These are phyloP conservation scores for Penicillium coprophilum DNA, from an alignment of 495 filamentous ascomycete species.

Conservation along the genomic window DNA sequence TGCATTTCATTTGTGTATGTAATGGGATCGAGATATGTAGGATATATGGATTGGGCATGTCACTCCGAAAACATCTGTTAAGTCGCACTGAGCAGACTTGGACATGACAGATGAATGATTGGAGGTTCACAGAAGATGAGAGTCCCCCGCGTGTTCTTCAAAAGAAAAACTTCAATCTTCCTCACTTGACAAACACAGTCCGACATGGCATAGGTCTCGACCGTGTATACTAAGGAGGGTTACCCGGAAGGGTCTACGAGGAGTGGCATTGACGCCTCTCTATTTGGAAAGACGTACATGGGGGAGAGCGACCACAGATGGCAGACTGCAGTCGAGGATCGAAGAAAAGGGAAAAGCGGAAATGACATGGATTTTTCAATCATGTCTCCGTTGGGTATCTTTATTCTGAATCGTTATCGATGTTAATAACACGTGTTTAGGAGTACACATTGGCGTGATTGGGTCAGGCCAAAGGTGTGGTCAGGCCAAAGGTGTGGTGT, in stretches of 20 bases:
- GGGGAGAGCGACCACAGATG: not conserved
- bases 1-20: slow-evolving; percentile 8
- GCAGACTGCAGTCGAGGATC: not conserved
- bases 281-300: not conserved
- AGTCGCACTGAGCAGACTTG: slow-evolving; percentile 14
- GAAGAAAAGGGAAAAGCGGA: not conserved
- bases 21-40: not conserved
- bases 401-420: slow-evolving; percentile 10
- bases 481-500: not conserved
- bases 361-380: slow-evolving; percentile 1
- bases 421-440: slow-evolving; percentile 1
- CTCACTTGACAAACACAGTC: slow-evolving; percentile 55
- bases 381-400: slow-evolving; percentile 14
- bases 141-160: slow-evolving; percentile 24
- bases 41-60: slow-evolving; percentile 21
- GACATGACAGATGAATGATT: slow-evolving; percentile 24
- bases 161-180: slow-evolving; percentile 39
- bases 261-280: not conserved
- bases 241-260: slow-evolving; percentile 7
- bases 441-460: not conserved
- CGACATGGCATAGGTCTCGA: slow-evolving; percentile 46
- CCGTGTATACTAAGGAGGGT: slow-evolving; percentile 54
- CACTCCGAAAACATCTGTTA: slow-evolving; percentile 26
- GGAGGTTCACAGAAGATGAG: slow-evolving; percentile 33
- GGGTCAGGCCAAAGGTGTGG: not conserved